Conservation (phyloP, 2,329 filamentous ascomycete genomes). For the Ceratocystis cubensis region DNA sequence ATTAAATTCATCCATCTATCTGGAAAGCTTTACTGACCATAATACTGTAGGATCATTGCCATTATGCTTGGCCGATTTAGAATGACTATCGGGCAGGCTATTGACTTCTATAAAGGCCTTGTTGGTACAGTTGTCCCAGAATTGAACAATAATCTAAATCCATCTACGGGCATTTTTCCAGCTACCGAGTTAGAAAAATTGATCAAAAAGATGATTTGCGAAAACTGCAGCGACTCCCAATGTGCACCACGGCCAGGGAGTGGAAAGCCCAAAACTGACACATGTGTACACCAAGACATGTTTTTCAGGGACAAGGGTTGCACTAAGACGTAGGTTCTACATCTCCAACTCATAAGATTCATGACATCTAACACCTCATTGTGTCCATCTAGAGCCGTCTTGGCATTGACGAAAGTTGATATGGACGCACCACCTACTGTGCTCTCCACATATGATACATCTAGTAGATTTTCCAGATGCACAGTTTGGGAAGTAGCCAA, state of each 20-base stretch:
- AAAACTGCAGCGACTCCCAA: no score
- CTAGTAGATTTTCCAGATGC: constrained; percentile 21
- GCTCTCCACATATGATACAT: no score
- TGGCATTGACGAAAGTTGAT: not conserved
- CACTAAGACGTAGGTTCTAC: not conserved
- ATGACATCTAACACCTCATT: not conserved
- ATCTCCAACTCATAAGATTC: not conserved
- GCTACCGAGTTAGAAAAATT: not conserved
- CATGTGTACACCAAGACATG: not conserved
- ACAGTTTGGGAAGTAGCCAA: constrained; percentile 27
- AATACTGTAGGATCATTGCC: not conserved
- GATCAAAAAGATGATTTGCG: no score
- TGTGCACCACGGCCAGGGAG: no score
- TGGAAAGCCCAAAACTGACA: no score
- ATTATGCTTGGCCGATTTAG: not conserved
- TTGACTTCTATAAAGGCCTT: not conserved
- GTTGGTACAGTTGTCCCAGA: not conserved
- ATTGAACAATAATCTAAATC: no score
- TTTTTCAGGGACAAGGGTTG: not conserved
- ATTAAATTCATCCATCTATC: no score
- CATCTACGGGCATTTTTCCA: not conserved
- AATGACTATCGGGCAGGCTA: not conserved
- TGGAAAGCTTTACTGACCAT: no score
- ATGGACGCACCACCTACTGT: constrained; percentile 20
- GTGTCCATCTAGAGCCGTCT: not conserved